Base-by-base conservation (phyloP, 306 rosid genomes). In the Prinsepia uniflora region DNA sequence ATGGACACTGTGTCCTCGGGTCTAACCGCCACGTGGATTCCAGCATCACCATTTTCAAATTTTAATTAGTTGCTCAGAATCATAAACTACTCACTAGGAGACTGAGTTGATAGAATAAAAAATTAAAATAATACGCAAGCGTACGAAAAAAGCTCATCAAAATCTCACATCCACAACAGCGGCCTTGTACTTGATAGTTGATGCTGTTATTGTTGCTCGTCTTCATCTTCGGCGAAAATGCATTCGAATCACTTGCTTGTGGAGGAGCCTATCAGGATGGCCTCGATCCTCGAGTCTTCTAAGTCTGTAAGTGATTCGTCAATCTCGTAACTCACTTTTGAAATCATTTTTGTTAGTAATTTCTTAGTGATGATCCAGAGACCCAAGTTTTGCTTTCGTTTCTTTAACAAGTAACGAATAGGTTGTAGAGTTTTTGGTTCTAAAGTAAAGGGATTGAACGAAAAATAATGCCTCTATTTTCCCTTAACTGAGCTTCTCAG, bases 221-320 rank as follows among this genome's bases (percentile, higher is more conserved):
- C 58, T 3, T 53, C 60, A 0, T 55, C 60, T 0, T 55, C 60
- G 13, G 24, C 65, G 34, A 78, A 77, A 64, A 91, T 91, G 97
- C 84, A 75, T 13, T 70, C 89, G 6, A 87, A 70, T 40, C 84
- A 88, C 56, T 77, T 91, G 85, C 83, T 91, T 73, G 90, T 89
- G 8, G 91, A 91, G 67, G 97, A 91, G 80, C 97, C 97, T 0
- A 84, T 91, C 39, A 65, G 97, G 81, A 91, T 91, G 97, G 84
- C 88, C 39, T 85, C 97, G 58, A 65, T 91, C 59, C 85, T 91
- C 5, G 96, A 91, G 82, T 88, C 96, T 42, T 89, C 97, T 19
- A 89, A 91, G 75, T 85, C 91, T 71, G 97, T 89, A 8, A 82
- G 88, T 73, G 6, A 13, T 24, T 69, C 10, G 22, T 70, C 7